These are phyloP conservation scores for Juglanconis sp. DNA, from an alignment of 2,329 filamentous ascomycete species.

Conservation along the genomic window DNA sequence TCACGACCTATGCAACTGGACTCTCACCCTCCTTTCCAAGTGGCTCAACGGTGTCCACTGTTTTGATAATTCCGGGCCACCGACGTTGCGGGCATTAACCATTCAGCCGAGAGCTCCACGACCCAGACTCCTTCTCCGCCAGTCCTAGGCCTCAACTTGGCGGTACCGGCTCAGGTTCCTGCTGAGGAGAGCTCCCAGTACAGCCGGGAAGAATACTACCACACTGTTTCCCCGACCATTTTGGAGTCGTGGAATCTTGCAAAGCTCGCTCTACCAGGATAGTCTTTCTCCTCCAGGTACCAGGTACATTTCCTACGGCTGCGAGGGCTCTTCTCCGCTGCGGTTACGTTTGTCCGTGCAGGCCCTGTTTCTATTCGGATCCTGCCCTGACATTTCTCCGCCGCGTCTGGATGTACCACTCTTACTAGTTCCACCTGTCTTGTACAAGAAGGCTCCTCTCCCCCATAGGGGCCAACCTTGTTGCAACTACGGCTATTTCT, in stretches of 20 bases:
- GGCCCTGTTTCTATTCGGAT: constrained; percentile 40
- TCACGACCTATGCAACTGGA: neutral
- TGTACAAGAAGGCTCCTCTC: constrained; percentile 39
- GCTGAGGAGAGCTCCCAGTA: constrained; percentile 9
- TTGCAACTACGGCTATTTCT: constrained; percentile 38
- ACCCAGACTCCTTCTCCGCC: constrained; percentile 33
- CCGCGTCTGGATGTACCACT: constrained; percentile 38
- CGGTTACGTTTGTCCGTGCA: constrained; percentile 34
- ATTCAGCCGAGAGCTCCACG: constrained; percentile 47
- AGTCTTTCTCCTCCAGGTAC: constrained; percentile 38
- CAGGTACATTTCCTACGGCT: constrained; percentile 29
- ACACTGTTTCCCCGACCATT: constrained; percentile 31
- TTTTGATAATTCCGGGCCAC: constrained; percentile 34
- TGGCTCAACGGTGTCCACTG: constrained; percentile 16
- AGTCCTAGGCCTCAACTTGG: constrained; percentile 25
- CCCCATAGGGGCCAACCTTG: constrained; percentile 31
- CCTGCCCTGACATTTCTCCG: constrained; percentile 46
- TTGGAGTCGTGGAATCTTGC: constrained; percentile 32
- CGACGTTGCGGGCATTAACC: constrained; percentile 43
- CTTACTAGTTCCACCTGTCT: constrained; percentile 48
- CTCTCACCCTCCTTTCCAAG: neutral
- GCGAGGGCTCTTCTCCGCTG: constrained; percentile 22
- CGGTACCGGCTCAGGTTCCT: constrained; percentile 33
- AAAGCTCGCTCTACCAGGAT: constrained; percentile 30
- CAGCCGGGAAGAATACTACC: constrained; percentile 20